Evolutionary conservation across 257 asterid genomes (phyloP).

Genomic region (Verbascum thapsus): DNA sequence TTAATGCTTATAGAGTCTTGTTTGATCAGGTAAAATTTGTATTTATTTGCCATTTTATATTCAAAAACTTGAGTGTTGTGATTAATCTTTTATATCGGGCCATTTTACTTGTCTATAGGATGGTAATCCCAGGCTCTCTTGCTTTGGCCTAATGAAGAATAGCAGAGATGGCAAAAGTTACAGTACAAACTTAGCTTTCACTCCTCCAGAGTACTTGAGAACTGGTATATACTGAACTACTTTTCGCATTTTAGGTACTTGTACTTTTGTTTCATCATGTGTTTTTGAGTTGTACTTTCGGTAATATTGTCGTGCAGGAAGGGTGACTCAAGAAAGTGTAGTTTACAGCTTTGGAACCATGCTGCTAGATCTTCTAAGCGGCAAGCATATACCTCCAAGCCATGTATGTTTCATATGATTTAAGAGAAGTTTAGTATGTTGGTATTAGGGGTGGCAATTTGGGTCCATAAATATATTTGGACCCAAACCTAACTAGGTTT

Average conservation of each 20-base stretch:
- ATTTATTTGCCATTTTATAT: background rate
- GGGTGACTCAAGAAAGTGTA: constrained; percentile 65
- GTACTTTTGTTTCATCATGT: constrained; percentile 1
- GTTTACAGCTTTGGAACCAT: constrained; percentile 70
- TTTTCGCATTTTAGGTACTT: too few relatives aligned
- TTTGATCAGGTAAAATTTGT: constrained; percentile 51
- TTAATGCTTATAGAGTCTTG: constrained; percentile 65
- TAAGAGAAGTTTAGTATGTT: too few relatives aligned
- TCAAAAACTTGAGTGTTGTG: background rate
- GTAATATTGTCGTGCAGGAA: constrained; percentile 45
- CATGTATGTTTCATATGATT: constrained; percentile 40
- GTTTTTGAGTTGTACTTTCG: background rate
- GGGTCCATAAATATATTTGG: too few relatives aligned
- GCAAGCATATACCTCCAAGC: constrained; percentile 74
- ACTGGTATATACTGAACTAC: constrained; percentile 59
- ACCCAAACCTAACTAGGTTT: too few relatives aligned
- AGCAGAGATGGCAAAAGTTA: constrained; percentile 70
- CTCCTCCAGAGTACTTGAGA: constrained; percentile 73
- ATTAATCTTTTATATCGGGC: constrained; percentile 8
- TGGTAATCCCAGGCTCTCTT: constrained; percentile 66
- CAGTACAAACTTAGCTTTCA: constrained; percentile 69
- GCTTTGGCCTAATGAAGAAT: constrained; percentile 70
- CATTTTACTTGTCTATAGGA: constrained; percentile 39
- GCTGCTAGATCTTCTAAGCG: constrained; percentile 72
- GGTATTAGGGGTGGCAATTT: too few relatives aligned